These are phyloP conservation scores for Salix caprea DNA, from an alignment of 345 rosid genomes.

Conservation along the genomic window DNA sequence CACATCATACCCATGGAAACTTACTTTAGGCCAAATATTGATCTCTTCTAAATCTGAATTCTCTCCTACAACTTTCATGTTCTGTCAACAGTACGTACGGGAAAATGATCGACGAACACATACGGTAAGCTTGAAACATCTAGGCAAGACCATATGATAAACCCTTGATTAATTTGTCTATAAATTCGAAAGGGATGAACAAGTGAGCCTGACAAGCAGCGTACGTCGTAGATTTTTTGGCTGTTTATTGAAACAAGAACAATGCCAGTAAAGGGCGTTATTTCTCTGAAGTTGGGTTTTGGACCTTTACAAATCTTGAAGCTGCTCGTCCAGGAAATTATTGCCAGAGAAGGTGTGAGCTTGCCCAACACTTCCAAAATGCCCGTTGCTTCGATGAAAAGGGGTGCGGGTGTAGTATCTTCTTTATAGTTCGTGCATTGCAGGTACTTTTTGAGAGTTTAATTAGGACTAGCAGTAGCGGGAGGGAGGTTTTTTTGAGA, in stretches of 20 bases:
- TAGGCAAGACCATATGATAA: no score
- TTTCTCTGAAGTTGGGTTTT: constrained; percentile 12
- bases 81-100: not conserved
- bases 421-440: not conserved
- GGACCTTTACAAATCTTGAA: not conserved
- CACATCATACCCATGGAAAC: no score
- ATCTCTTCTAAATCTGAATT: not conserved
- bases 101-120: not conserved
- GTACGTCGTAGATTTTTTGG: not conserved
- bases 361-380: not conserved
- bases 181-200: not conserved
- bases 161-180: not conserved
- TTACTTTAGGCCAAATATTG: not conserved
- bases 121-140: no score
- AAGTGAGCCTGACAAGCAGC: not conserved
- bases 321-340: not conserved
- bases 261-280: not conserved
- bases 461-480: no score
- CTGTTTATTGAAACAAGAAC: not conserved
- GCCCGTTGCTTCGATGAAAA: constrained; percentile 9
- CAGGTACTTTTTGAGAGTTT: no score
- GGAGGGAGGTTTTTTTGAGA: no score
- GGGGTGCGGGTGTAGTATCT: not conserved
- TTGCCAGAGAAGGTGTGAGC: not conserved
- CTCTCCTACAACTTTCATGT: not conserved